Evolutionary conservation across 495 filamentous ascomycete genomes (phyloP), one percentile per base, ranked within the genome.

Genomic region (Rostrohypoxylon terebratum): DNA sequence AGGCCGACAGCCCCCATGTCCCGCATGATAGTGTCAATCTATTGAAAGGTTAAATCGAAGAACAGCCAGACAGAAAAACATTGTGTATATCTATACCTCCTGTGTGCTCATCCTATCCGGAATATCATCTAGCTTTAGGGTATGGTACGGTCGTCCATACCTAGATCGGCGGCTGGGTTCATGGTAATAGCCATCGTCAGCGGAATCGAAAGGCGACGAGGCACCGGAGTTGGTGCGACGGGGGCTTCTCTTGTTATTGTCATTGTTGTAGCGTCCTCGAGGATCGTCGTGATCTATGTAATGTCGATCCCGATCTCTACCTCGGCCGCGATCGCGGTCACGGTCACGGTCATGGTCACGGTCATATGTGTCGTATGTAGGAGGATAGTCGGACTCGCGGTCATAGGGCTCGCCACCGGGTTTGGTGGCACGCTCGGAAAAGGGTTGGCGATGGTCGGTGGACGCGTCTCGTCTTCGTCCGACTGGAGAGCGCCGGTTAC

Each of bases 1-100:
- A 78, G 69, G 55, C 74, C 69, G 38, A 42, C 55, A 34, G 76
- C 76, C 2, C 76, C 76, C 74, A 72, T 75, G n/a, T 78, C 74
- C 11, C 67, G 69, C 66, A 78, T 75, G 14, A 64, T 59, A 48
- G 62, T 40, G 25, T 78, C 74, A 13, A 78, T 63, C 76, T 78
- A 48, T 16, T 2, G n/a, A 61, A 31, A 16, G 1, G 44, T 78
- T 61, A 73, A 23, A n/a, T 1, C 11, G 11, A 8, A 10, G 38
- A 16, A 25, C 1, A 5, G 14, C 25, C 14, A 47, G 33, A 10
- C 4, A 40, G 16, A 0, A 33, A 0, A 53, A 54, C 20, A 13
- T 28, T n/a, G 3, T 20, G 42, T 18, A 28, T 28, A 5, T 18
- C 3, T 28, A 5, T 65, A 75, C 76, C 71, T 77, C 73, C 40